Conservation (phyloP, 2,329 filamentous ascomycete genomes). For the Pseudogymnoascus sp. region DNA sequence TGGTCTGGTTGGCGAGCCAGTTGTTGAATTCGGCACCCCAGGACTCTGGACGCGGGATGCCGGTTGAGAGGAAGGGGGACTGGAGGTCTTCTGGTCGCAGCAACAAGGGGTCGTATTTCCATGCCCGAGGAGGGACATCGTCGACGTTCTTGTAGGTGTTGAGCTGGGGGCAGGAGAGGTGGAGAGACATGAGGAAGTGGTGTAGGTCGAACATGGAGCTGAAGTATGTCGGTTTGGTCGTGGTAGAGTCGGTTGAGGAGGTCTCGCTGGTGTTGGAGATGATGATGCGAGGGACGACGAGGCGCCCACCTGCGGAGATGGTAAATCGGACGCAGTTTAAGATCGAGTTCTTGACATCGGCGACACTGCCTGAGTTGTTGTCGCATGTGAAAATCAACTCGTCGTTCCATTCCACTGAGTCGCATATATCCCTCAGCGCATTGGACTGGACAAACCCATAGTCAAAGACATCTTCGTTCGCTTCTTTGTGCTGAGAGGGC, state of each 20-base stretch:
- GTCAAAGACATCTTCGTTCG: constrained; percentile 25
- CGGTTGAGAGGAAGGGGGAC: not conserved
- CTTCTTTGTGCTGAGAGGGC: not conserved
- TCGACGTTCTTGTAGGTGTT: not conserved
- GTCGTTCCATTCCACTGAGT: constrained; percentile 24
- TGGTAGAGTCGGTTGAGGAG: not conserved
- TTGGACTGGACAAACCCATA: constrained; percentile 30
- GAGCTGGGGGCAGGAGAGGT: not conserved
- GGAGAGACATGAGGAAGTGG: not conserved
- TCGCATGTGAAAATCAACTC: constrained; percentile 34
- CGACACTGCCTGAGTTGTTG: constrained; percentile 32
- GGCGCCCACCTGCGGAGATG: constrained; percentile 29
- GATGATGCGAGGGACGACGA: constrained; percentile 31
- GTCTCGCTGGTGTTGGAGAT: constrained; percentile 26
- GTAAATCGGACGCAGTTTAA: constrained; percentile 34
- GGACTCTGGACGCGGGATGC: not conserved
- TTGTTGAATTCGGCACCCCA: not conserved
- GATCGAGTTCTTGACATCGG: constrained; percentile 34
- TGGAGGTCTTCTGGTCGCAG: not conserved
- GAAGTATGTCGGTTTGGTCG: not conserved
- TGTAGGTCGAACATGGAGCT: not conserved
- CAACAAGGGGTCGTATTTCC: not conserved
- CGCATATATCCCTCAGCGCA: constrained; percentile 29
- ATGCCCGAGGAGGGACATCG: not conserved
- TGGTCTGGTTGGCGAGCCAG: not conserved